Evolutionary conservation across 805 yeast genomes (phyloP).

Genomic region (Candida easanensis): DNA sequence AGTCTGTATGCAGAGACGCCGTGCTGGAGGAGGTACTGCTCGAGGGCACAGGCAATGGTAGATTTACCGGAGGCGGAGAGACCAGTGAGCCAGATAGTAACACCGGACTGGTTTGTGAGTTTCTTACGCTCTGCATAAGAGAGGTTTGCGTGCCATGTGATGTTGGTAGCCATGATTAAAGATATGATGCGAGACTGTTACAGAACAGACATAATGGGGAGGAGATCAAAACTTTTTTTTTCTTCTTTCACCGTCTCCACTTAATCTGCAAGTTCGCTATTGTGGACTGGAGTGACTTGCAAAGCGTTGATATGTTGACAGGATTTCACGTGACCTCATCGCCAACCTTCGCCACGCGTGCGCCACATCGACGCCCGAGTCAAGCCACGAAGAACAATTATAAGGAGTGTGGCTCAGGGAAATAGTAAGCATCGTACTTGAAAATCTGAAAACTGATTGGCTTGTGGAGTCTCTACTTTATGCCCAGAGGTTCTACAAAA

Average conservation of each 20-base stretch:
- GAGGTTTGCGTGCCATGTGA: slow-evolving; percentile 93
- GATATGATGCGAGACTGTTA: too few relatives aligned
- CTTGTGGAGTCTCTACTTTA: too few relatives aligned
- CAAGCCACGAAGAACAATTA: slow-evolving; percentile 7
- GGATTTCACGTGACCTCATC: slow-evolving; percentile 30
- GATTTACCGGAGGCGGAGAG: slow-evolving; percentile 88
- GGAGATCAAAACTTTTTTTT: background rate
- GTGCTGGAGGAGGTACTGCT: slow-evolving; percentile 70
- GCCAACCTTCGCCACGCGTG: slow-evolving; percentile 1
- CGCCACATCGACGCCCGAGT: slow-evolving; percentile 1
- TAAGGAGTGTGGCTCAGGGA: too few relatives aligned
- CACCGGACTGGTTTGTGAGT: slow-evolving; percentile 77
- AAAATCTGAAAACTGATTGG: too few relatives aligned
- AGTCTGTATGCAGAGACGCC: slow-evolving; percentile 78
- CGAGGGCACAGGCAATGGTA: slow-evolving; percentile 93
- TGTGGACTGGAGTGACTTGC: slow-evolving; percentile 1
- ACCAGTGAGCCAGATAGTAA: slow-evolving; percentile 94
- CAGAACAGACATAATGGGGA: background rate
- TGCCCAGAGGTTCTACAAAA: too few relatives aligned
- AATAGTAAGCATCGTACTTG: too few relatives aligned
- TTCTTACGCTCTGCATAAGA: slow-evolving; percentile 76
- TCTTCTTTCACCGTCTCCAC: background rate
- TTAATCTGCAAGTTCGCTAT: slow-evolving; percentile 6
- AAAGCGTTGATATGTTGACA: slow-evolving; percentile 20
- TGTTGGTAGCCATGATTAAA: slow-evolving; percentile 89